A percentile compares a stretch with the other conserved stretches of the same genome.
phyloP scores from a whole-genome alignment of 495 filamentous ascomycete species.

The Extremus antarcticus region DNA sequence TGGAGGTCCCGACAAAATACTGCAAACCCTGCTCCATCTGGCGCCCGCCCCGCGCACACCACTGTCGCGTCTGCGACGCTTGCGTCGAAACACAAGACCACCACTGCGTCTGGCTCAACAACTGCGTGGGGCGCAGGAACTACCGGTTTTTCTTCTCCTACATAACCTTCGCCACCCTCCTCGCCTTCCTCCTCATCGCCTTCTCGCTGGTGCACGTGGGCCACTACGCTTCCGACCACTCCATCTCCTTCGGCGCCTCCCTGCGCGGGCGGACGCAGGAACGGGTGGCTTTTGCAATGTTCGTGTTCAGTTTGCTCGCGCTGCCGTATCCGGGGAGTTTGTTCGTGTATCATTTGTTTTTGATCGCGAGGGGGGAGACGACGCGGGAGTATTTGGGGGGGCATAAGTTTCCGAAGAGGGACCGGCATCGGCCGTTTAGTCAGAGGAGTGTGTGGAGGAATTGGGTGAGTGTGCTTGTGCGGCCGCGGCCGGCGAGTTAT shows the following conservation, averaged over 20 bases:
- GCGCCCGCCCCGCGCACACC: conserved; percentile 89
- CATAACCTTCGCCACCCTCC: conserved; percentile 60
- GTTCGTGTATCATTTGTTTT: conserved; percentile 77
- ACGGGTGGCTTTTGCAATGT: conserved; percentile 79
- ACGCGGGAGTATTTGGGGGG: conserved; percentile 92
- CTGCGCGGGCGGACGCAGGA: conserved; percentile 43
- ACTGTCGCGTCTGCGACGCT: conserved; percentile 93
- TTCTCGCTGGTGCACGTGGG: conserved; percentile 71
- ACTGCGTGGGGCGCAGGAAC: conserved; percentile 93
- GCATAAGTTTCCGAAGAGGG: conserved; percentile 83
- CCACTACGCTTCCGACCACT: conserved; percentile 50
- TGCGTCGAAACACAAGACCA: conserved; percentile 97
- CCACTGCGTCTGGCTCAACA: conserved; percentile 98
- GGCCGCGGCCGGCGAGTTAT: conserved; percentile 82
- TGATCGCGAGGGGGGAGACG: conserved; percentile 83
- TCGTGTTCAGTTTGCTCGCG: conserved; percentile 66
- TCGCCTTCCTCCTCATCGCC: conserved; percentile 63
- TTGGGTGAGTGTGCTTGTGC: conserved; percentile 67
- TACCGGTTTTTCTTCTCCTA: conserved; percentile 97
- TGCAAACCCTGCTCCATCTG: conserved; percentile 95
- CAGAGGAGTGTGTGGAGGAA: conserved; percentile 69
- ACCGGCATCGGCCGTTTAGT: conserved; percentile 82
- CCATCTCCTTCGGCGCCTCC: conserved; percentile 52
- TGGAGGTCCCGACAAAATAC: conserved; percentile 96
- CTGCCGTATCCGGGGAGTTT: conserved; percentile 75